A percentile compares a stretch with the other conserved stretches of the same genome.
These are phyloP conservation scores for Trametes hirsuta DNA, from an alignment of 1,284 basidiomycete genomes.

Conservation along the genomic window DNA sequence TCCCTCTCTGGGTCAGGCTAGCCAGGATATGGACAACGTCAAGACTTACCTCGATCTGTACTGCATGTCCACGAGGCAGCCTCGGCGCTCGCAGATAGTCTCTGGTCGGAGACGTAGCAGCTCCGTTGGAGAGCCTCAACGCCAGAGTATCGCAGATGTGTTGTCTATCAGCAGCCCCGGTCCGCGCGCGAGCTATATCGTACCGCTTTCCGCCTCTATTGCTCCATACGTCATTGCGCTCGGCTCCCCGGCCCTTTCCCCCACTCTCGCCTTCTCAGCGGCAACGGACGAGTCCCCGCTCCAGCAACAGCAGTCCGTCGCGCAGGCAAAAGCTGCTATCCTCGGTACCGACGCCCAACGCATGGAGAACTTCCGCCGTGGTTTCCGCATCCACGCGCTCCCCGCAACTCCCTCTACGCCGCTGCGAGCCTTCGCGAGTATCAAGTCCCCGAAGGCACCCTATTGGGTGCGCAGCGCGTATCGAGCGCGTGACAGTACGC, in stretches of 20 bases:
- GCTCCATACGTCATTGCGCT: conserved; percentile 12
- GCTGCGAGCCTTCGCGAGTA: conserved; percentile 4
- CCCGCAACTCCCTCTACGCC: conserved; percentile 16
- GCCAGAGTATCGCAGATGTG: conserved; percentile 1
- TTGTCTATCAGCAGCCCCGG: conserved; percentile 3
- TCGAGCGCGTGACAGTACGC: conserved; percentile 12
- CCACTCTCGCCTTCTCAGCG: not conserved
- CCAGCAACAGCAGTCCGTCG: conserved; percentile 21
- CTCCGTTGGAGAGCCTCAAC: conserved; percentile 27
- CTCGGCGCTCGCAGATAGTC: conserved; percentile 5
- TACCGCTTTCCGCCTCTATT: conserved; percentile 5
- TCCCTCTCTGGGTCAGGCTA: conserved; percentile 29
- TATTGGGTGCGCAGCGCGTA: conserved; percentile 35
- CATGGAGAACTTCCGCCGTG: conserved; percentile 29
- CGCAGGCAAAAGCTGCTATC: conserved; percentile 26
- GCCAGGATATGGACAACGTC: conserved; percentile 23
- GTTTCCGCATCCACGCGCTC: conserved; percentile 23
- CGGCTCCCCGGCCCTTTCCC: not conserved
- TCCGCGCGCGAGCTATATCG: conserved; percentile 15
- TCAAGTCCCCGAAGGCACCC: conserved; percentile 29
- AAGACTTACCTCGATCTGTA: conserved; percentile 36
- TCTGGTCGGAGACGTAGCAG: conserved; percentile 27
- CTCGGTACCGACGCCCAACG: conserved; percentile 25
- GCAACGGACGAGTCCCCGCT: conserved; percentile 15
- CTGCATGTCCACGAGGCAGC: conserved; percentile 20